phyloP scores from a whole-genome alignment of 805 yeast species.

The Suhomyces tanzawaensis region DNA sequence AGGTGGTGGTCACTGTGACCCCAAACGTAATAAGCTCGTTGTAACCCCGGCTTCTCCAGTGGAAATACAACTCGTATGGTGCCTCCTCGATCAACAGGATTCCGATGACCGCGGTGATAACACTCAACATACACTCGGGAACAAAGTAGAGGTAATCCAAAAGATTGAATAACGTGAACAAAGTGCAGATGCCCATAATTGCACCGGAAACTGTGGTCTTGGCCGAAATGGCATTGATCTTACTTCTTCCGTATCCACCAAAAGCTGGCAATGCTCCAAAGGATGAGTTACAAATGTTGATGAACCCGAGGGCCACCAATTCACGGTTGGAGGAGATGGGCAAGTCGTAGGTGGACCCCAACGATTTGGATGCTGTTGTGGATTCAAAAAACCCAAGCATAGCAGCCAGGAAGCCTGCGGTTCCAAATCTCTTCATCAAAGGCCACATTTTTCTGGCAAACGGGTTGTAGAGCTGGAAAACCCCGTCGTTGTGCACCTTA shows the following conservation, averaged over 20 bases:
- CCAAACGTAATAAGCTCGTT: conserved; percentile 69
- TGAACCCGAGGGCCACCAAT: conserved; percentile 80
- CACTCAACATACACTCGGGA: conserved; percentile 78
- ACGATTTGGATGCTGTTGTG: conserved; percentile 85
- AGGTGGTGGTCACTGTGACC: conserved; percentile 61
- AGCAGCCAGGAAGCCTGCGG: conserved; percentile 72
- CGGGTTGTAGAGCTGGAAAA: conserved; percentile 55
- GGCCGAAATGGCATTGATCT: conserved; percentile 82
- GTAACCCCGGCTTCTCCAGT: conserved; percentile 69
- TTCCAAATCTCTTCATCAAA: conserved; percentile 56
- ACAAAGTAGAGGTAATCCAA: conserved; percentile 65
- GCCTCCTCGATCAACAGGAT: conserved; percentile 69
- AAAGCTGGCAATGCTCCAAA: conserved; percentile 82
- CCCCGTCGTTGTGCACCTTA: conserved; percentile 45
- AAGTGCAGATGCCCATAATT: conserved; percentile 73
- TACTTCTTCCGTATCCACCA: conserved; percentile 95
- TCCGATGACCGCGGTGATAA: conserved; percentile 75
- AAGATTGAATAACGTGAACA: conserved; percentile 60
- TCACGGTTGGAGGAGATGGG: conserved; percentile 87
- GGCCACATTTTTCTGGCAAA: conserved; percentile 47
- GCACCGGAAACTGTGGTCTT: conserved; percentile 81
- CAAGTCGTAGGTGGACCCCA: conserved; percentile 69
- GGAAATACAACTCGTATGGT: conserved; percentile 74
- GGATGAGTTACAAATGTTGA: conserved; percentile 62
- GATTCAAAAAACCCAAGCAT: conserved; percentile 90